Percentiles rank a stretch among this genome's conserved stretches.
Conservation (phyloP, 148 eudicot genomes). For the Dianthus caryophyllus region DNA sequence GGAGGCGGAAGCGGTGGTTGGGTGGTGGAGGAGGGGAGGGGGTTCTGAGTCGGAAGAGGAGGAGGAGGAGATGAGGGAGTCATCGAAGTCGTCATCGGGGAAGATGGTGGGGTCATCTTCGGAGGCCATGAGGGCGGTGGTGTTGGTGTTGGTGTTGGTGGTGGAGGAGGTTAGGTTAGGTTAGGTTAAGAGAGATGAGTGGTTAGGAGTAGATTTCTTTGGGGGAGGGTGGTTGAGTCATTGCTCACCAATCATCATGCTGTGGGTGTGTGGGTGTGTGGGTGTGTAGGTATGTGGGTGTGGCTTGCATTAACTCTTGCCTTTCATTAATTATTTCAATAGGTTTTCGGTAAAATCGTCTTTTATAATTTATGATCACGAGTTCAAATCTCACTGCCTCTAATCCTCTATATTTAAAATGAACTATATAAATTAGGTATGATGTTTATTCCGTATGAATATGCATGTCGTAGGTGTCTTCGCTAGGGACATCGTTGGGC, state of each 20-base stretch:
- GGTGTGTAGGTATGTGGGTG: too few relatives aligned
- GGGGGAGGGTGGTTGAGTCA: neutral
- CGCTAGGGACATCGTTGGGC: too few relatives aligned
- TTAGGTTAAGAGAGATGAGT: neutral
- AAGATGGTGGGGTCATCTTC: constrained; percentile 30
- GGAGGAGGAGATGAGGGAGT: constrained; percentile 33
- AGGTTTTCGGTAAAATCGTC: too few relatives aligned
- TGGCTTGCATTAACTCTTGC: too few relatives aligned
- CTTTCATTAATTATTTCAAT: too few relatives aligned
- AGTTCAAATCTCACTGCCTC: too few relatives aligned
- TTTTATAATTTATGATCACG: too few relatives aligned
- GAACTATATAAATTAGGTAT: too few relatives aligned
- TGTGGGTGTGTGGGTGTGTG: too few relatives aligned
- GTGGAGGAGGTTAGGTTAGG: neutral
- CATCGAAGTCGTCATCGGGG: constrained; percentile 33
- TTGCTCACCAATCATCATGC: neutral
- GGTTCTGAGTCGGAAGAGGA: constrained; percentile 40
- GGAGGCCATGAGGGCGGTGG: constrained; percentile 31
- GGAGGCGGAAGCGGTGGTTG: neutral
- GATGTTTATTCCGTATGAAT: too few relatives aligned
- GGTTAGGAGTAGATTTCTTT: neutral
- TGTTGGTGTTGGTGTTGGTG: neutral
- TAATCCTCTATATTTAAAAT: too few relatives aligned
- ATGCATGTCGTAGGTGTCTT: too few relatives aligned
- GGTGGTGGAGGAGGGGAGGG: constrained; percentile 33